Base-by-base conservation (phyloP, 805 yeast genomes). In the Saturnispora silvae region DNA sequence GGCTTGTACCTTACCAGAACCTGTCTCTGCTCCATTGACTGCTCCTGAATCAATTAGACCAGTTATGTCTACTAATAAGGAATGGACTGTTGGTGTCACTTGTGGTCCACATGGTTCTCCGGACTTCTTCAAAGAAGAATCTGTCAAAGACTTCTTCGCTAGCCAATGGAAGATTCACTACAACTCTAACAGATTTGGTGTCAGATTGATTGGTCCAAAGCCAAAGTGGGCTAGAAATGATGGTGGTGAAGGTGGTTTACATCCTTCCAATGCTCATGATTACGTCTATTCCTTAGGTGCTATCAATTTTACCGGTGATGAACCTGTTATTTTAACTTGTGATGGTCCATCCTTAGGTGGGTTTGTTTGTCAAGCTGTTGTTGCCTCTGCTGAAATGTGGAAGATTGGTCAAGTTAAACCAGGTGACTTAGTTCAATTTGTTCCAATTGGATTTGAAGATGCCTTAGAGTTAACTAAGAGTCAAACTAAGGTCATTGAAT, bases 291-390 rank as follows among this genome's bases (percentile, higher is more conserved):
- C 97, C 1, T 64, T 86, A 37, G 97, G 98, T 50, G 97, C 98
- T 20, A 80, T 89, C 58, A 92, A 92, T 61, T 92, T 92, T 58
- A 92, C 97, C 25, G 98, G 98, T 61, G 97, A 92, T 61, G 97
- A 89, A 60, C 97, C 97, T 1, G 98, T 89, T 24, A 86, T 89
- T 45, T 69, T 89, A 58, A 85, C 97, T 3, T 84, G 96, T 55
- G 98, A 89, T 62, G 97, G 97, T 45, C 97, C 98, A 29, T 82
- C 95, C 9, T 72, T 89, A 40, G 97, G 98, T 53, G 98, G 98
- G 1, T 92, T 89, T 54, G 96, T 89, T 24, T 89, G 97, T 61
- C 81, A 86, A 54, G 96, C 94, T 7, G 96, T 92, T 42, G 95
- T 92, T 46, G 82, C 85, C 11, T 94, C 86, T 53, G 84, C 94